Percentiles rank a stretch among this genome's conserved stretches.
phyloP scores from a whole-genome alignment of 768 basidiomycete species.

The Termitomyces sp. region DNA sequence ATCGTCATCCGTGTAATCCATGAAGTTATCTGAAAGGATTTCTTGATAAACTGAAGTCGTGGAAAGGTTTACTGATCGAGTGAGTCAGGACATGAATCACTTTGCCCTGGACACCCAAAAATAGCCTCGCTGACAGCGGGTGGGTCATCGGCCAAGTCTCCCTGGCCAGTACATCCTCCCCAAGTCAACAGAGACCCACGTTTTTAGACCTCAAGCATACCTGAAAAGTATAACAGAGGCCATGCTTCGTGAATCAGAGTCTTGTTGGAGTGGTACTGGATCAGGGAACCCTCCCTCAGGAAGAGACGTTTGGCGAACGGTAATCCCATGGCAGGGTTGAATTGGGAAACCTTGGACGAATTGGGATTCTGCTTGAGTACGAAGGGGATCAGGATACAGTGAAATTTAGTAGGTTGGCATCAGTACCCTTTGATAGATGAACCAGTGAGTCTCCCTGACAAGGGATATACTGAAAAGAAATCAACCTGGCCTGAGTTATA shows the following conservation, averaged over 20 bases:
- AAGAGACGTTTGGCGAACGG: neutral
- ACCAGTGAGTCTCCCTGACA: neutral
- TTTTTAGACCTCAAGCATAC: constrained; percentile 15
- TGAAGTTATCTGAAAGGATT: constrained; percentile 9
- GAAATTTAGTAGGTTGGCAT: neutral
- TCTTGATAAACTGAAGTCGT: neutral
- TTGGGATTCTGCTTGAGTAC: no score
- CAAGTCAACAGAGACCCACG: neutral
- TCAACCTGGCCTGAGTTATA: neutral
- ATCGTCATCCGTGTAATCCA: constrained; percentile 40
- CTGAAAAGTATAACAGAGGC: constrained; percentile 39
- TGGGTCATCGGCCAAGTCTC: neutral
- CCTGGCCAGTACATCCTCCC: neutral
- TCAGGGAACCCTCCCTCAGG: neutral
- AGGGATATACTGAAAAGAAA: neutral
- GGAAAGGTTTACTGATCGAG: neutral
- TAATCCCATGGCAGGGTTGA: neutral
- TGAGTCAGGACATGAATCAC: neutral
- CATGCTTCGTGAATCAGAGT: constrained; percentile 39
- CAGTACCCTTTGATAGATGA: neutral
- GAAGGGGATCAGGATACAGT: neutral
- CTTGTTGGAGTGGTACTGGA: constrained; percentile 17
- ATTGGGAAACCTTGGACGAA: no score
- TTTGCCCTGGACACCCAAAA: neutral
- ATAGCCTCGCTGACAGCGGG: neutral